Base-by-base conservation (phyloP, 345 rosid genomes). In the Brassica juncea region DNA sequence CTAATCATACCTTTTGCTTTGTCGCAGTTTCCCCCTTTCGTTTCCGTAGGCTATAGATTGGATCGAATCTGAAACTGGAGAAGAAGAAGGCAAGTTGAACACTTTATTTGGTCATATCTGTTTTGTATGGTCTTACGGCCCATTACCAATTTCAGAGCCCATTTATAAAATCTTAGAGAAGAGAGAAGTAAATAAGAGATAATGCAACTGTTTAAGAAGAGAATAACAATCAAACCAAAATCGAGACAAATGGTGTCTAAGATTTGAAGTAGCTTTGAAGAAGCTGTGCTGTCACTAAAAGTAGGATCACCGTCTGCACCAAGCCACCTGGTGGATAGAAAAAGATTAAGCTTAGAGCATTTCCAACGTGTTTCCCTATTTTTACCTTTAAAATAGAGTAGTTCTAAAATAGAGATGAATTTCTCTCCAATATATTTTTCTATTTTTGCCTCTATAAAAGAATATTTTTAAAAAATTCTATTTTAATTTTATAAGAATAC, bases 11-110 rank as follows among this genome's bases (percentile, higher is more conserved):
- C 81, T 78, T 31, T 65, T 2, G 68, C 66, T 30, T 5, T 15
- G 60, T 32, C 1, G 77, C 6, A 72, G 59, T 57, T 65, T 39
- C 12, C 28, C 3, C 15, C 7, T 64, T 77, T n/a, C 27, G 75
- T 28, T 12, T 68, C 9, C 3, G 15, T 44, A 15, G 5, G 64
- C 62, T 1, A 19, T 12, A 9, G 63, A 77, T 30, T 47, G 10
- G 11, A 54, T 71, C 81, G 28, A 65, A 66, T 65, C 81, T 39
- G 77, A 65, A 42, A 71, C 35, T 63, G 81, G 19, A 66, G 21
- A 27, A 34, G 66, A 14, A 31, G 19, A 66, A 35, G 47, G 15
- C 15, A 21, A 49, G 19, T 49, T 49, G 19, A 52, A 52, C 57
- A 52, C 14, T 39, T 39, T 39, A 39, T 10, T 39, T 39, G 54